Conservation (phyloP, 768 basidiomycete species). For the Panaeolus papilionaceus region DNA sequence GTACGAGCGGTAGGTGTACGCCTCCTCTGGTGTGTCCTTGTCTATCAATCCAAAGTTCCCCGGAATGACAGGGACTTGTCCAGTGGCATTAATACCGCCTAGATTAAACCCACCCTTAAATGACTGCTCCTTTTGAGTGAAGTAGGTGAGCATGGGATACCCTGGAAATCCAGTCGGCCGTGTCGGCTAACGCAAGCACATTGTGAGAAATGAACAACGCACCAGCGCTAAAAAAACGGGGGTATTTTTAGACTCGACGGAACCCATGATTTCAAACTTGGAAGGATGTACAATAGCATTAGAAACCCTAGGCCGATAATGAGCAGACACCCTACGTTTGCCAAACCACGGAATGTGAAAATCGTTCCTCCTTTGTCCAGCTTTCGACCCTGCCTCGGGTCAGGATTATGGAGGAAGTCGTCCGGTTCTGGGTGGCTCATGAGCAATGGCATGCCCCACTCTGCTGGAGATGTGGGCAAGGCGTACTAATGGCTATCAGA, state of each 20-base stretch:
- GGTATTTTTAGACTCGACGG: not conserved
- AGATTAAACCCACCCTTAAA: slow-evolving; percentile 72
- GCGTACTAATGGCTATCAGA: slow-evolving; percentile 36
- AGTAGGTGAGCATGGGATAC: slow-evolving; percentile 59
- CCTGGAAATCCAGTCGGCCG: slow-evolving; percentile 35
- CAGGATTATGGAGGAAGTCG: slow-evolving; percentile 68
- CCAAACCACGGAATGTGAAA: slow-evolving; percentile 65
- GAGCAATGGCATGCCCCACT: slow-evolving; percentile 54
- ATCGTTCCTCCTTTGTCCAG: slow-evolving; percentile 62
- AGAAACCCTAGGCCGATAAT: slow-evolving; percentile 54
- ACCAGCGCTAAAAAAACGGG: slow-evolving; percentile 15
- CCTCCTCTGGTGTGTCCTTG: slow-evolving; percentile 70
- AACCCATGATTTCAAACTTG: not conserved
- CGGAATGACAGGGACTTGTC: slow-evolving; percentile 66
- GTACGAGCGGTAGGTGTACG: slow-evolving; percentile 59
- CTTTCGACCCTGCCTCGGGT: slow-evolving; percentile 58
- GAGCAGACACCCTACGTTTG: slow-evolving; percentile 68
- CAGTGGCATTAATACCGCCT: slow-evolving; percentile 76
- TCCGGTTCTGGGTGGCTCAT: slow-evolving; percentile 58
- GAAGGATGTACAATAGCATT: slow-evolving; percentile 57
- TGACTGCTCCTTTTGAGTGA: slow-evolving; percentile 44
- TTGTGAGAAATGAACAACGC: not conserved
- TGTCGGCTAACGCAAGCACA: not conserved
- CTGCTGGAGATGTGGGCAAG: slow-evolving; percentile 49
- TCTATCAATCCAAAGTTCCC: slow-evolving; percentile 78